A percentile compares a stretch with the other conserved stretches of the same genome.
phyloP scores from a whole-genome alignment of 2,329 filamentous ascomycete genomes.

The Penicillium sp. region DNA sequence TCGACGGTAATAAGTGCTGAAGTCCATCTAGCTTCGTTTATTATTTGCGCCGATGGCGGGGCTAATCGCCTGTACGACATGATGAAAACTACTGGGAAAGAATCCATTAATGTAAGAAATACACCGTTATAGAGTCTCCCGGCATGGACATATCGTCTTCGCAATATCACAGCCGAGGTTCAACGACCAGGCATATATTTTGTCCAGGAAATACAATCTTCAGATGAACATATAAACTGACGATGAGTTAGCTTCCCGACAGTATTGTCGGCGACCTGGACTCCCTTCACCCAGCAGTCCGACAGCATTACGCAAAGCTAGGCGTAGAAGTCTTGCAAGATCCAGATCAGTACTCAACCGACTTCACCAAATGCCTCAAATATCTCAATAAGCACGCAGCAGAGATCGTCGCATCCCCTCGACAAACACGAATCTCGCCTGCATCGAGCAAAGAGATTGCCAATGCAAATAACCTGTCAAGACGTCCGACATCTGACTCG shows the following conservation, averaged over 20 bases:
- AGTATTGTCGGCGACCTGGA: constrained; percentile 88
- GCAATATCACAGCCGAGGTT: no score
- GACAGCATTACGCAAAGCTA: constrained; percentile 63
- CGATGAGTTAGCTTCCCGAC: constrained; percentile 53
- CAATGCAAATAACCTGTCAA: constrained; percentile 8
- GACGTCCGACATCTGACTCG: constrained; percentile 2
- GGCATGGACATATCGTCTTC: no score
- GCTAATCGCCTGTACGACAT: constrained; percentile 70
- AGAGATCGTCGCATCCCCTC: constrained; percentile 26
- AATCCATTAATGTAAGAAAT: constrained; percentile 33
- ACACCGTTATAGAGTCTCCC: no score
- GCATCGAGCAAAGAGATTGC: constrained; percentile 3
- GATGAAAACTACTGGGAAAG: constrained; percentile 33
- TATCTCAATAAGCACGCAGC: constrained; percentile 50
- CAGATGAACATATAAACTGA: constrained; percentile 4
- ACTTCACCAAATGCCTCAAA: constrained; percentile 79
- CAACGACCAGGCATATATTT: background rate
- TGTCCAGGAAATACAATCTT: constrained; percentile 3
- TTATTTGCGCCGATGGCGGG: constrained; percentile 85
- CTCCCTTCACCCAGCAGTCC: constrained; percentile 65
- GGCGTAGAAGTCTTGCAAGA: constrained; percentile 65
- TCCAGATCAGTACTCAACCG: constrained; percentile 80
- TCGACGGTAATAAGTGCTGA: background rate
- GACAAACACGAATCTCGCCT: no score
- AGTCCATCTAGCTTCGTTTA: constrained; percentile 55